Evolutionary conservation across 1,284 basidiomycete species (phyloP).

Genomic region (Porogramme epimiltina): DNA sequence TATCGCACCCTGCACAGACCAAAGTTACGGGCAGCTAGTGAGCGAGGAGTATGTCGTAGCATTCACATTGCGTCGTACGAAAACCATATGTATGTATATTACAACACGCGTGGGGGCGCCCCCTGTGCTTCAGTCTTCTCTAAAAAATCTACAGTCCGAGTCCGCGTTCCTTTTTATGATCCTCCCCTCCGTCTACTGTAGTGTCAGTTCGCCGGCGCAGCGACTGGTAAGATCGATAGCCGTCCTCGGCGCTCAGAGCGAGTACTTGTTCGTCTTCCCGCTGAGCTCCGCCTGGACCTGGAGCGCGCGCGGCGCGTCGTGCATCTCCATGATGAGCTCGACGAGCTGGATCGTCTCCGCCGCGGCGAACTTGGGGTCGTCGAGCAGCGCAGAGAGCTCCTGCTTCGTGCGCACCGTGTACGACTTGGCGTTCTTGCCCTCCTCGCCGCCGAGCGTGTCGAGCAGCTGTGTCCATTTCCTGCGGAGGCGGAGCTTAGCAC

Average conservation of each 20-base stretch:
- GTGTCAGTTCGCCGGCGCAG: no score
- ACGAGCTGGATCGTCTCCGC: slow-evolving; percentile 75
- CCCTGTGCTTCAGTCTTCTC: no score
- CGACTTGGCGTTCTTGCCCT: slow-evolving; percentile 60
- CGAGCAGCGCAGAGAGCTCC: slow-evolving; percentile 66
- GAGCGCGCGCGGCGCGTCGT: slow-evolving; percentile 73
- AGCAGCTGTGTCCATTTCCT: slow-evolving; percentile 65
- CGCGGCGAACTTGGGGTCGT: slow-evolving; percentile 55
- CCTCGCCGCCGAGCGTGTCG: slow-evolving; percentile 54
- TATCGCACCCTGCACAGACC: no score
- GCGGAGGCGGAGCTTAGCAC: background rate
- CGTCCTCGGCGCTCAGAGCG: background rate
- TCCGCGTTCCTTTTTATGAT: no score
- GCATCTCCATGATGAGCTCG: slow-evolving; percentile 75
- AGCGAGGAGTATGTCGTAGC: no score
- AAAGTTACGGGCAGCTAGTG: no score
- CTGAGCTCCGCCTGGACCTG: slow-evolving; percentile 53
- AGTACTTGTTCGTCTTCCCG: slow-evolving; percentile 48
- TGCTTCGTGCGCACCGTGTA: slow-evolving; percentile 66
- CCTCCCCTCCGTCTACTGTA: no score
- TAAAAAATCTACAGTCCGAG: no score
- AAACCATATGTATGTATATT: no score
- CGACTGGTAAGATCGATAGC: no score
- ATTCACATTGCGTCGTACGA: no score
- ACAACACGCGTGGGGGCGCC: no score